These are phyloP conservation scores for Coniella vitis DNA, from an alignment of 2,329 filamentous ascomycete genomes.

Conservation along the genomic window DNA sequence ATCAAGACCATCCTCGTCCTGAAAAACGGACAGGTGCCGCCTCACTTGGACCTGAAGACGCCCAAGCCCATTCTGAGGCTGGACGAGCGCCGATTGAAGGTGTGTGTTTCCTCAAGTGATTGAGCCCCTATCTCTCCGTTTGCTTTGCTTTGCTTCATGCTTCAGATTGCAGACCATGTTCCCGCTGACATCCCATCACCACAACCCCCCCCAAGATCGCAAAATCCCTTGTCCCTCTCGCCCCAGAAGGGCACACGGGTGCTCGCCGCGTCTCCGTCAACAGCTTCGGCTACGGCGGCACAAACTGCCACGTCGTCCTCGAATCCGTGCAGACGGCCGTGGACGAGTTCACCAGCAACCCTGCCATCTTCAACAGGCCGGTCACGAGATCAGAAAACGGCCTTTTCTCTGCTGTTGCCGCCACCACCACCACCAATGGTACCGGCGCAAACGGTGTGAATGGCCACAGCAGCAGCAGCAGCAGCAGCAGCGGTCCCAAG, in stretches of 20 bases:
- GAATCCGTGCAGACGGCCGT: background rate
- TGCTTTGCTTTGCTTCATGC: background rate
- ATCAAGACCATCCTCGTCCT: conserved; percentile 30
- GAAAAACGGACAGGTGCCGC: conserved; percentile 28
- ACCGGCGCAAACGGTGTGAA: background rate
- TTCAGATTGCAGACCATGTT: too few species aligned
- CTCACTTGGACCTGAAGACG: conserved; percentile 28
- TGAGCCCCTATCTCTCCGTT: too few species aligned
- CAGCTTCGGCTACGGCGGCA: conserved; percentile 19
- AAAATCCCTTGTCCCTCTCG: background rate
- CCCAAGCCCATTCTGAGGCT: conserved; percentile 14
- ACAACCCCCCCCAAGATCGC: background rate
- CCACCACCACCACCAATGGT: background rate
- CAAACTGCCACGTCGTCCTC: conserved; percentile 5
- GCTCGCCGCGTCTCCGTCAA: conserved; percentile 10
- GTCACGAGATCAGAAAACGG: too few species aligned
- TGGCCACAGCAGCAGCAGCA: background rate
- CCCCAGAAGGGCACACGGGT: background rate
- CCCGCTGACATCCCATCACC: too few species aligned
- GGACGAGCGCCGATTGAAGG: background rate
- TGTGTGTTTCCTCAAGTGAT: background rate
- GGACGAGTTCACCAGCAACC: background rate
- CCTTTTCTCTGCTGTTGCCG: too few species aligned
- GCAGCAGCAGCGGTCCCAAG: background rate
- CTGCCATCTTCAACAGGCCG: background rate